Conservation (phyloP, 257 asterid genomes). For the Apocynum venetum region DNA sequence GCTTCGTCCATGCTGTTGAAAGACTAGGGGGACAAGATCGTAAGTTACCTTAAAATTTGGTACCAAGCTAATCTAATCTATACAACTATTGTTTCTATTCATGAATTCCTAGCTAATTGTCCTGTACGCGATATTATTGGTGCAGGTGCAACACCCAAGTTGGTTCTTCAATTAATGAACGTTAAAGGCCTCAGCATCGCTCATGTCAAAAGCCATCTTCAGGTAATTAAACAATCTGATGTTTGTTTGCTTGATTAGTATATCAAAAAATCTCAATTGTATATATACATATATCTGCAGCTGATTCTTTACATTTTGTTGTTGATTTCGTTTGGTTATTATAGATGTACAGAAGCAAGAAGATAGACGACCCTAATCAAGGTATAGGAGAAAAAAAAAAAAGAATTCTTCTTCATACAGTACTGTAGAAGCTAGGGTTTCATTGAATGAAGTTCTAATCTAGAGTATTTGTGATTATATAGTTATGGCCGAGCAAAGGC, state of each 20-base stretch:
- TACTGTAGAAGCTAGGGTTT: conserved; percentile 27
- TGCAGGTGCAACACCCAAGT: conserved; percentile 91
- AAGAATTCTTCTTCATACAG: not conserved
- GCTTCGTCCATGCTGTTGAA: conserved; percentile 82
- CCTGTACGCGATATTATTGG: not conserved
- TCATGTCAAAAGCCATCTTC: conserved; percentile 99
- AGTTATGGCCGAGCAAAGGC: conserved; percentile 59
- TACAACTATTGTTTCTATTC: too few relatives aligned
- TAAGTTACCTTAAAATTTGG: conserved; percentile 23
- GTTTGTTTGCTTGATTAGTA: not conserved
- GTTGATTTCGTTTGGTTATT: conserved; percentile 9
- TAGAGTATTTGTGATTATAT: not conserved
- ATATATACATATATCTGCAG: not conserved
- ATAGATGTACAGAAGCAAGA: conserved; percentile 96
- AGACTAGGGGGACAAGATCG: conserved; percentile 92
- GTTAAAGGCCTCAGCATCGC: conserved; percentile 94
- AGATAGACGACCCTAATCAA: conserved; percentile 86
- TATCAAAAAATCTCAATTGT: not conserved
- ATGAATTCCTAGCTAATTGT: not conserved
- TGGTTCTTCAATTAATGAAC: conserved; percentile 90
- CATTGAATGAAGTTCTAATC: conserved; percentile 1
- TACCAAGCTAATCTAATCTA: not conserved
- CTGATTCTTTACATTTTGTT: conserved; percentile 2
- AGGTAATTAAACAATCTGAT: conserved; percentile 34
- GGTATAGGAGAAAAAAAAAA: conserved; percentile 28